phyloP scores from a whole-genome alignment of 78 protist species.

The Dictyostelium discoideum region dicty_2.7 NC_007090.3:3930001-3930500 shows the following conservation, averaged over 20 bases:
- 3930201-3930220: slow-evolving; percentile 39
- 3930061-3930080: slow-evolving; percentile 49
- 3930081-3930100: slow-evolving; percentile 6
- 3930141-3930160: slow-evolving; percentile 54
- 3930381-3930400: slow-evolving; percentile 67
- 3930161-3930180: slow-evolving; percentile 59
- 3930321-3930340: slow-evolving; percentile 12
- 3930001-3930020: slow-evolving; percentile 66
- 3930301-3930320: slow-evolving; percentile 30
- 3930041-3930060: slow-evolving; percentile 18
- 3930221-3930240: slow-evolving; percentile 26
- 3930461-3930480: slow-evolving; percentile 10
- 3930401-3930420: slow-evolving; percentile 31
- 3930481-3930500: neutral
- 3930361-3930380: slow-evolving; percentile 65
- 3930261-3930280: slow-evolving; percentile 23
- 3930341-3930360: slow-evolving; percentile 2
- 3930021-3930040: slow-evolving; percentile 20
- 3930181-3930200: slow-evolving; percentile 4
- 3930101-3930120: slow-evolving; percentile 37
- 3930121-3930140: slow-evolving; percentile 44
- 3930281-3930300: neutral
- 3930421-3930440: slow-evolving; percentile 28
- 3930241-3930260: slow-evolving; percentile 33
- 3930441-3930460: slow-evolving; percentile 60